These are phyloP conservation scores for Saccharum spontaneum DNA, from an alignment of 176 grass and related monocot genomes.

Conservation along the genomic window DNA sequence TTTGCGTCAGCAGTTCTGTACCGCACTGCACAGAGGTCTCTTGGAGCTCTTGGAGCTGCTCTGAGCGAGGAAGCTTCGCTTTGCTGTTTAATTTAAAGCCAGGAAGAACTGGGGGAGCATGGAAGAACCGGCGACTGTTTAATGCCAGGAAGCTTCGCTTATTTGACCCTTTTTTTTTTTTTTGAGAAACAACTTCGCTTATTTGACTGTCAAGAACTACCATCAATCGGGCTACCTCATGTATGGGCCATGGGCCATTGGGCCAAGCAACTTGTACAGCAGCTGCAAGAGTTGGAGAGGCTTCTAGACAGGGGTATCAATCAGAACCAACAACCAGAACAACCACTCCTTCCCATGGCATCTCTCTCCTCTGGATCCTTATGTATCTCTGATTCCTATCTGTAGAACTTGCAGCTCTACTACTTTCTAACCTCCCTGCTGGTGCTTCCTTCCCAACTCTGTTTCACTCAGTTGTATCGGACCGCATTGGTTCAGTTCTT, in stretches of 20 bases:
- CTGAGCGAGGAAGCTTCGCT: background rate
- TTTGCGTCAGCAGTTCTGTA: background rate
- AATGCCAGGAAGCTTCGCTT: background rate
- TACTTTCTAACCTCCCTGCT: background rate
- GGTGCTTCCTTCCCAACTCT: background rate
- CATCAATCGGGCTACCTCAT: background rate
- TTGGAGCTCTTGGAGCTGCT: background rate
- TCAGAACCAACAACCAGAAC: background rate
- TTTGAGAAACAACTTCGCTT: background rate
- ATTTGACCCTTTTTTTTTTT: background rate
- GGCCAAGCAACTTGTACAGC: background rate
- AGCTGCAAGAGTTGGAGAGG: background rate
- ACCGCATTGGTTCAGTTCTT: background rate
- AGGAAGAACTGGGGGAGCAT: background rate
- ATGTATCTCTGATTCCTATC: background rate
- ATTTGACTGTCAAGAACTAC: background rate
- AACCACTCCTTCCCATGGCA: background rate
- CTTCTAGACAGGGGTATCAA: background rate
- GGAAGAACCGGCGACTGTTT: background rate
- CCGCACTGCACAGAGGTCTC: background rate
- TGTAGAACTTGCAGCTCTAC: background rate
- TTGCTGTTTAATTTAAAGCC: background rate
- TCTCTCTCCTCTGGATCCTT: background rate
- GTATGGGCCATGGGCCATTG: background rate
- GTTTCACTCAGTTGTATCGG: background rate